Base-by-base conservation (phyloP, 495 filamentous ascomycete species). In the Hypoxylon fragiforme region DNA sequence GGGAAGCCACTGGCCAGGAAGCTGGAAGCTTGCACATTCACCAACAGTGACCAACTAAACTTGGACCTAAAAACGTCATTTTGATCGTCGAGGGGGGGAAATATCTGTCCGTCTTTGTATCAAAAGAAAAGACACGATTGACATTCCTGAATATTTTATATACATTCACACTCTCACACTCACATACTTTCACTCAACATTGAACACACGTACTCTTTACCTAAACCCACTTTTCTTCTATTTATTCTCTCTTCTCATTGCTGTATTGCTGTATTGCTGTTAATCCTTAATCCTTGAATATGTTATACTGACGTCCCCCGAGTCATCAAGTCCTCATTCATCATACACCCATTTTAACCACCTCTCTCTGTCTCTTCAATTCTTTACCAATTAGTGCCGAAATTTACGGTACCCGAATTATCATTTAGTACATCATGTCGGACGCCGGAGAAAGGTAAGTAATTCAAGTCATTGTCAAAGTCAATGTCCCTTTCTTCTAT, bases 371-470 rank as follows among this genome's bases (percentile, higher is more conserved):
- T n/a, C n/a, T n/a, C n/a, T n/a, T n/a, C n/a, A n/a, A n/a, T n/a
- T 44, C 41, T 47, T 18, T 45, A 9, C 35, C 14, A 35, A 50
- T 24, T 54, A 40, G 41, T 50, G n/a, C 45, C 50, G 19, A 46
- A 41, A 2, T n/a, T n/a, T n/a, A n/a, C n/a, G 42, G 39, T 46
- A 40, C 46, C 40, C 16, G 11, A 11, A 35, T 22, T 14, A 26
- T 18, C 31, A 44, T 48, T 37, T 44, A 46, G 39, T 40, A 43
- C 58, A 60, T 19, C 57, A 77, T 77, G 74, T 74, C 73, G 21
- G 73, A 76, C 11, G 54, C 63, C 39, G 73, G 73, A 58, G 73
- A 76, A 13, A 73, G 65, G 74, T 77, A 67, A 58, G 70, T 46
- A 37, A 22, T 21, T 15, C n/a, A n/a, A n/a, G n/a, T n/a, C n/a